phyloP scores from a whole-genome alignment of 1,284 basidiomycete species.

The Ceratobasidium papillatum region DNA sequence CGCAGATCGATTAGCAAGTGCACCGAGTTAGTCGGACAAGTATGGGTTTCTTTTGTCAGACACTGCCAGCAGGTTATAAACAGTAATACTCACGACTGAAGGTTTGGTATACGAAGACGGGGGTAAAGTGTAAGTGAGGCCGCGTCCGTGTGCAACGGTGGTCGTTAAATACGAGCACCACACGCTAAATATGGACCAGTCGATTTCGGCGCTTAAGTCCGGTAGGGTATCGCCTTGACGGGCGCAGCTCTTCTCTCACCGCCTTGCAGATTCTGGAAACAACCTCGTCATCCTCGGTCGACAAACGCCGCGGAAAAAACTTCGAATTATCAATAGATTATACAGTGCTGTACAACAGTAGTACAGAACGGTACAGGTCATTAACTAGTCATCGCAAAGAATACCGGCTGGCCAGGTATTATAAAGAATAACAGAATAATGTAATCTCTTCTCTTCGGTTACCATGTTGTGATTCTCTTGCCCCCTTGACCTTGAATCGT shows the following conservation, averaged over 20 bases:
- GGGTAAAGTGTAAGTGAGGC: slow-evolving; percentile 3
- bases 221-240: not conserved
- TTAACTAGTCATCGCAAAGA: slow-evolving; percentile 7
- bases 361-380: slow-evolving; percentile 20
- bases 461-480: not conserved
- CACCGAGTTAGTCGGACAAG: not conserved
- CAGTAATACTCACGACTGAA: not conserved
- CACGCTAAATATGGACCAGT: not conserved
- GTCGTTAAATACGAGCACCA: not conserved
- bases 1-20: not conserved
- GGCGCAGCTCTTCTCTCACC: not conserved
- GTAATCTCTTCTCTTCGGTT: not conserved
- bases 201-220: not conserved
- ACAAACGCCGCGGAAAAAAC: not conserved
- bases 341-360: slow-evolving; percentile 22
- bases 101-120: not conserved
- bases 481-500: not conserved
- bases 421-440: slow-evolving; percentile 21
- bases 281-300: not conserved
- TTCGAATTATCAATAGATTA: not conserved
- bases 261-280: not conserved
- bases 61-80: not conserved
- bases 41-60: not conserved
- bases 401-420: not conserved
- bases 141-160: not conserved